These are phyloP conservation scores for Monotropa hypopitys DNA, from an alignment of 179 eudicot genomes.

Conservation along the genomic window DNA sequence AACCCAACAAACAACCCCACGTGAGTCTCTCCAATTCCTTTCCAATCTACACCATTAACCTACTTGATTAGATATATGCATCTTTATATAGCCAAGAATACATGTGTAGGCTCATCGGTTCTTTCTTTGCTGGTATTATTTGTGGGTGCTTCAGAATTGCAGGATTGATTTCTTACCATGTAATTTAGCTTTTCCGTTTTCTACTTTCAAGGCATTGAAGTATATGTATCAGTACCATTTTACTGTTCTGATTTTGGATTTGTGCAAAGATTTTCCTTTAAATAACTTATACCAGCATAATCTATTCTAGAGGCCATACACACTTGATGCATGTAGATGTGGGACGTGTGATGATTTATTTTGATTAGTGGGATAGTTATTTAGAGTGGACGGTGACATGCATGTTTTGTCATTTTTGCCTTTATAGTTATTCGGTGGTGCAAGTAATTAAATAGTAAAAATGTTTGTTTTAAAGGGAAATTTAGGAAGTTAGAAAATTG, in stretches of 20 bases:
- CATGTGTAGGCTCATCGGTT: slow-evolving; percentile 5
- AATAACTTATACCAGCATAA: background rate
- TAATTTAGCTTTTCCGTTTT: background rate
- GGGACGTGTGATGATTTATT: no score
- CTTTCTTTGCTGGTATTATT: background rate
- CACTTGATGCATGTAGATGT: no score
- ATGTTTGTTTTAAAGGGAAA: no score
- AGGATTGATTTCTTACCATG: background rate
- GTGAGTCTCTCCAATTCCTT: slow-evolving; percentile 19
- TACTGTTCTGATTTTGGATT: background rate
- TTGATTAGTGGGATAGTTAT: no score
- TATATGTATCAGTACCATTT: background rate
- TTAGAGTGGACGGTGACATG: no score
- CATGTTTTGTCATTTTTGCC: no score
- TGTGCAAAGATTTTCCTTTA: background rate
- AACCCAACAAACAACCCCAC: slow-evolving; percentile 37
- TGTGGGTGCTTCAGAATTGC: background rate
- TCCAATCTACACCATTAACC: background rate
- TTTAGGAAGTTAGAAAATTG: no score
- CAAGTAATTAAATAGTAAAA: no score
- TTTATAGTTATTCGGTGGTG: no score
- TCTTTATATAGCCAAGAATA: background rate
- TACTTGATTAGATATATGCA: background rate
- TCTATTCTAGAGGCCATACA: no score
- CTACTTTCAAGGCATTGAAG: background rate